Base-by-base conservation (phyloP, 148 eudicot species). In the Bassia scoparia region DNA sequence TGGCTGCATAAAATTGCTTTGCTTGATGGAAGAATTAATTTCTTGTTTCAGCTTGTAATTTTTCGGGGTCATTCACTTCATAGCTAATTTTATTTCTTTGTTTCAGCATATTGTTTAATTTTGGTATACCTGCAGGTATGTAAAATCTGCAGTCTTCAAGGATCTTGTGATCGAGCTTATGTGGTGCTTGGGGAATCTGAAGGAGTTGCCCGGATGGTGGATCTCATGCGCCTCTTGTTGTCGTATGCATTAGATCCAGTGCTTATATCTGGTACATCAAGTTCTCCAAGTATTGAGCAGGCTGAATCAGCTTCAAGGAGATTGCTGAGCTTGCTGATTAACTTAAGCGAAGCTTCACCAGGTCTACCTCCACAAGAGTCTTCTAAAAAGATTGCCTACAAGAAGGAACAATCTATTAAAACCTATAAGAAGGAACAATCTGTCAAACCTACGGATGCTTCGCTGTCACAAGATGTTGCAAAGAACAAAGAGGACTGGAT, bases 141-240 rank as follows among this genome's bases (percentile, higher is more conserved):
- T 61, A 71, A 89, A 71, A 82, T 72, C 68, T 95, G 98, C 67
- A 80, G 71, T 70, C 90, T 91, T 50, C 90, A 87, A 76, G 88
- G 74, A 69, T 88, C 98, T 38, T 95, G 98, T 80, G 97, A 95
- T 76, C 86, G 93, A 77, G 93, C 98, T 66, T 87, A 86, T 68
- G 82, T 89, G 56, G 70, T 76, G 71, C 81, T 86, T 27, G 83
- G 84, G 26, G 93, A 87, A 30, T 70, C 87, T 72, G 96, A 89
- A 80, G 80, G 82, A 68, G 86, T 64, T 71, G 91, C 91, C 49
- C 84, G 89, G 8, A 95, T 96, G 30, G 90, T 91, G 69, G 98
- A 95, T 81, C 71, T 95, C n/a, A 84, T 95, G 83, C 93, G 98
- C 21, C 80, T 95, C 59, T 84, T 95, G 76, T 67, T 91, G 64